Base-by-base conservation (phyloP, 1,139 yeast species). In the Suhomyces wounanorum region DNA sequence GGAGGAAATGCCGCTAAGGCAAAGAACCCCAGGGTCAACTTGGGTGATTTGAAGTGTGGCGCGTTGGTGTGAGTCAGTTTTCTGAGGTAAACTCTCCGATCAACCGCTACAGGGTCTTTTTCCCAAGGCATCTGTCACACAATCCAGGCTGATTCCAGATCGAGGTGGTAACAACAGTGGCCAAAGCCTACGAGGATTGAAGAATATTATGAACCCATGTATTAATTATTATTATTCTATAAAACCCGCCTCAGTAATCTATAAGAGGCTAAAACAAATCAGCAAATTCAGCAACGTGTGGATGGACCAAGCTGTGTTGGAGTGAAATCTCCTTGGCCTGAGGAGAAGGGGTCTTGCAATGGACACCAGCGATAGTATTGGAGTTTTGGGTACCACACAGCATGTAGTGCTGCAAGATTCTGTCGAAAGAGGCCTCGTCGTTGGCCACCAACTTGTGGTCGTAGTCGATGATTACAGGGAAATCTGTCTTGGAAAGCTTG, bases 381-480 rank as follows among this genome's bases (percentile, higher is more conserved):
- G 64, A 59, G 48, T 63, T 63, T 54, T 73, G 77, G 49, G 68
- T 70, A 17, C 78, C 78, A 51, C 78, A 70, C 47, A 67, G 60
- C 54, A 68, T 63, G 61, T 74, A 75, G 64, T 77, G 74, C 40
- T 70, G 68, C 71, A 77, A 70, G 52, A 77, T 71, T 40, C 79
- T 59, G 56, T 72, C 74, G 53, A 77, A 67, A 45, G 78, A 70
- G 11, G 65, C 62, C 47, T 73, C 77, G 57, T 79, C 79, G 52
- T 77, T 75, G 3, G 87, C 87, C 51, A 83, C 68, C 60, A 77
- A 64, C 48, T 71, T 65, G 61, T 82, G 76, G 49, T 76, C 77
- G 77, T 83, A 81, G 67, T 84, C 89, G 47, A 83, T 81, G 37
- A 82, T 72, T 53, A 84, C 69, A 0, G 85, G 87, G 6, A 79